Base-by-base conservation (phyloP, 306 rosid genomes). In the Acacia melanoxylon region DNA sequence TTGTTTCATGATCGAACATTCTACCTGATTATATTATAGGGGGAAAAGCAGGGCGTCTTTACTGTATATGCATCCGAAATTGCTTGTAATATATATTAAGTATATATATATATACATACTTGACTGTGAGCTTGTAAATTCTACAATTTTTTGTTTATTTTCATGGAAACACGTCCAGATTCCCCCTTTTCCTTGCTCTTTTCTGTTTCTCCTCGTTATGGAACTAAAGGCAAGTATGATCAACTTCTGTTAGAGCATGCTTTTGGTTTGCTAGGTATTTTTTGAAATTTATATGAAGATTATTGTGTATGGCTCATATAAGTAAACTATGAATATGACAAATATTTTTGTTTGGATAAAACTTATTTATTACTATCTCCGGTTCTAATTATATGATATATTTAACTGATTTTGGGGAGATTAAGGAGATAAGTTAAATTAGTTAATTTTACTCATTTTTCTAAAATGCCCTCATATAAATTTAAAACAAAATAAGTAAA, bases 1-100 rank as follows among this genome's bases (percentile, higher is more conserved):
- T 78, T 84, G 82, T 40, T 78, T 65, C 78, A 78, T 75, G 75
- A 33, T 75, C 54, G 13, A 78, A 78, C 65, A 78, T 71, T 74
- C 79, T 74, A 77, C 59, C 61, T 49, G 20, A 58, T 81, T 71
- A 59, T 15, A 58, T 81, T 71, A 68, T 80, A 80, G 20, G 17
- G 10, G 3, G 3, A 68, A 74, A 75, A 52, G 70, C 48, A 75
- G 41, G 48, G 75, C 61, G 24, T 78, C 29, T 71, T 85, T 27
- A 40, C 54, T 79, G 83, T 81, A 31, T 74, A 77, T 85, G 25
- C 16, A 49, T 52, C 59, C 59, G 22, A 52, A 52, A 52, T 52
- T 52, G 59, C 59, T 52, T 52, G 58, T 51, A 51, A 51, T 22
- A 19, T 81, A 44, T 72, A 40, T 6, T 0, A 40, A 0, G 15